These are phyloP conservation scores for Glebionis coronaria DNA, from an alignment of 129 eudicot genomes.

Conservation along the genomic window DNA sequence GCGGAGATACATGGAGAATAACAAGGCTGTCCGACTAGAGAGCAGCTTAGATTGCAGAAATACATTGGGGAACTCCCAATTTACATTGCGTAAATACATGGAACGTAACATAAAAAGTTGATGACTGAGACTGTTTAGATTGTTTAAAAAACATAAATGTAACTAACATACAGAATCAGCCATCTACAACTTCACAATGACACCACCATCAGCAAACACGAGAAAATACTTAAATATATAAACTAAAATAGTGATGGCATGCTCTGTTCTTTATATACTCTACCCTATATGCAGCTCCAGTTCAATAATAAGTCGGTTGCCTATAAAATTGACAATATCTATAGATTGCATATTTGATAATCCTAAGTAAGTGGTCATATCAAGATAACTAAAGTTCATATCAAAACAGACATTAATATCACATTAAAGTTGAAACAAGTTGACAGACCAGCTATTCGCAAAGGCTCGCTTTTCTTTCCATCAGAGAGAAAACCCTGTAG, in stretches of 20 bases:
- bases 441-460: conserved; percentile 85
- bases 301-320: not conserved
- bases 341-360: not conserved
- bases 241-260: conserved; percentile 8
- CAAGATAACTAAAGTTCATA: conserved; percentile 3
- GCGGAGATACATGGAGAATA: conserved; percentile 4
- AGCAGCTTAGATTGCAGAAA: not conserved
- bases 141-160: not conserved
- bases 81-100: not conserved
- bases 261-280: not conserved
- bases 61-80: too few relatives aligned
- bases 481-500: conserved; percentile 94
- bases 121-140: conserved; percentile 1
- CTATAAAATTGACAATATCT: conserved; percentile 7
- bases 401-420: not conserved
- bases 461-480: conserved; percentile 85
- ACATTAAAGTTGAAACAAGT: conserved; percentile 9
- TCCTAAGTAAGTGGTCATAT: not conserved
- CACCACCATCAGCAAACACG: conserved; percentile 6
- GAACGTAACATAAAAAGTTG: not conserved
- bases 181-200: conserved; percentile 11
- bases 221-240: not conserved
- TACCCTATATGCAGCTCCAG: conserved; percentile 24
- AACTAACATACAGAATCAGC: conserved; percentile 4
- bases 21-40: conserved; percentile 7